Conservation (phyloP, 257 asterid species). For the Scutellaria baicalensis region DNA sequence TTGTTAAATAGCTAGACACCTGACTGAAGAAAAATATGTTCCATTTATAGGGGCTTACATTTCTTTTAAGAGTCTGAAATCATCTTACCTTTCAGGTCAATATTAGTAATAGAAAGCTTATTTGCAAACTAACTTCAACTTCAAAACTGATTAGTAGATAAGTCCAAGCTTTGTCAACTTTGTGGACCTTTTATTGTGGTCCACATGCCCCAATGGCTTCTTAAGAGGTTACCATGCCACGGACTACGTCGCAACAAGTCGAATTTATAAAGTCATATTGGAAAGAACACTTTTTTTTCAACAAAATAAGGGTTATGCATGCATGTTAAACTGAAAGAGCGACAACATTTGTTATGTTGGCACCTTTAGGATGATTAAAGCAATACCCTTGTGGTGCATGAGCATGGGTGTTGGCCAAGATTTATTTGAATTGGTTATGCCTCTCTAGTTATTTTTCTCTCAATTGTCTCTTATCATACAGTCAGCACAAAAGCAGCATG, state of each 20-base stretch:
- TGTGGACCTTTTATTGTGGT: not conserved
- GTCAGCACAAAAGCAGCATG: not conserved
- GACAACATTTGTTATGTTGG: not conserved
- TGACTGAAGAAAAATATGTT: not conserved
- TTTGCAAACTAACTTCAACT: not conserved
- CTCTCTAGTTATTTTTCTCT: not conserved
- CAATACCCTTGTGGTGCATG: not conserved
- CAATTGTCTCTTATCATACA: not conserved
- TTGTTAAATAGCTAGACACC: constrained; percentile 4
- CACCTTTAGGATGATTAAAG: not conserved
- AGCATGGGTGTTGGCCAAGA: not conserved
- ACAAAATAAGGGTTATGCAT: not conserved
- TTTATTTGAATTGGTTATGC: not conserved
- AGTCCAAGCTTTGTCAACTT: not conserved
- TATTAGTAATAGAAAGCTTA: not conserved
- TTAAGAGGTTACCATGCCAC: not conserved
- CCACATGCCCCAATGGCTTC: not conserved
- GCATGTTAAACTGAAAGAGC: not conserved
- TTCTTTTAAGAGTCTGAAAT: not conserved
- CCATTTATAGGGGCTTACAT: not conserved
- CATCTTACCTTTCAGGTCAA: not conserved
- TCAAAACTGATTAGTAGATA: not conserved
- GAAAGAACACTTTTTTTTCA: not conserved
- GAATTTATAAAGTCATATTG: not conserved
- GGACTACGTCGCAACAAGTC: not conserved